These are phyloP conservation scores for Ramalina intermedia DNA, from an alignment of 495 filamentous ascomycete species.

Conservation along the genomic window DNA sequence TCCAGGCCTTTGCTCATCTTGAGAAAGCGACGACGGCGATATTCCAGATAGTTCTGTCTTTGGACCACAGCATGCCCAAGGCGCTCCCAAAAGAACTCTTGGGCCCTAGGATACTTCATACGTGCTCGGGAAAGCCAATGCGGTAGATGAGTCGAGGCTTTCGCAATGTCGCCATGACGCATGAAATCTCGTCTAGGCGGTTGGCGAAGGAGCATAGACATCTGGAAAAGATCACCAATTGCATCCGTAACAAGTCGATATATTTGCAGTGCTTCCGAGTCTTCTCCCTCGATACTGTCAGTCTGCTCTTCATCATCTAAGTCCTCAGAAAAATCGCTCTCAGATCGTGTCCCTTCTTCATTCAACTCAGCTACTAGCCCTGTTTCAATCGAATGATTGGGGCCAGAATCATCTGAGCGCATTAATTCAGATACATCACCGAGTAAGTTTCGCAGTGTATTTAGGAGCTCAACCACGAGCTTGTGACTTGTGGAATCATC, in stretches of 20 bases:
- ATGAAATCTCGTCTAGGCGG: constrained; percentile 22
- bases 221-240: constrained; percentile 9
- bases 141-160: constrained; percentile 14
- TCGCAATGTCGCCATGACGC: constrained; percentile 11
- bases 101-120: constrained; percentile 15
- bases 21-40: constrained; percentile 24
- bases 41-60: constrained; percentile 27
- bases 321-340: background rate
- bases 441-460: background rate
- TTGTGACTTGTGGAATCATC: background rate
- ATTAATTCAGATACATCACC: background rate
- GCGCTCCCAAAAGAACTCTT: constrained; percentile 15
- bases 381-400: too few species aligned
- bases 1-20: constrained; percentile 17
- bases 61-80: constrained; percentile 28
- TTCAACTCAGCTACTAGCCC: too few species aligned
- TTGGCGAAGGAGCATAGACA: constrained; percentile 14
- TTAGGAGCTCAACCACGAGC: background rate
- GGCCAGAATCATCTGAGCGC: too few species aligned
- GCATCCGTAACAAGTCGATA: background rate
- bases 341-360: too few species aligned
- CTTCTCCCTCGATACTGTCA: background rate
- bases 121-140: constrained; percentile 15
- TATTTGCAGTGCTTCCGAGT: background rate
- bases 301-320: background rate